Evolutionary conservation across 805 yeast genomes (phyloP).

Genomic region (Pichia deserticola): DNA sequence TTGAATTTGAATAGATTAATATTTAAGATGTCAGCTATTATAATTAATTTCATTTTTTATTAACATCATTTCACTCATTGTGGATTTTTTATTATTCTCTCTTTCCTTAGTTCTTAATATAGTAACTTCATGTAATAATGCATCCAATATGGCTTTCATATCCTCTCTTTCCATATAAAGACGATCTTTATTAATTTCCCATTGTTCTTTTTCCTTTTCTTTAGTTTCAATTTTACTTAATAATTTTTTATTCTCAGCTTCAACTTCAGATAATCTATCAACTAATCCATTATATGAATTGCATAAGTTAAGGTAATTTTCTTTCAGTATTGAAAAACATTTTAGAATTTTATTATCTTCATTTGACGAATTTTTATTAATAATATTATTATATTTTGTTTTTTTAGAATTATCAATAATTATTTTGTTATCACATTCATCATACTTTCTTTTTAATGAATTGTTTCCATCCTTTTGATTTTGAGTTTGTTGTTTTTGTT

Average conservation of each 20-base stretch:
- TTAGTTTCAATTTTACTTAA: slow-evolving; percentile 5
- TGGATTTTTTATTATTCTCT: not conserved
- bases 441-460: not conserved
- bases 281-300: slow-evolving; percentile 17
- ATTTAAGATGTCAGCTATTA: no score
- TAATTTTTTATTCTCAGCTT: slow-evolving; percentile 4
- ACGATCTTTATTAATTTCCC: slow-evolving; percentile 15
- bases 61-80: slow-evolving; percentile 1
- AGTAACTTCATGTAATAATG: slow-evolving; percentile 16
- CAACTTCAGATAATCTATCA: not conserved
- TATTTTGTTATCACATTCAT: no score
- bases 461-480: not conserved
- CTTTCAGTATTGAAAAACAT: slow-evolving; percentile 19
- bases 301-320: slow-evolving; percentile 20
- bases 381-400: not conserved
- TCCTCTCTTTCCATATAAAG: slow-evolving; percentile 19
- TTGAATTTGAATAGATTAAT: no score
- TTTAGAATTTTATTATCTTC: slow-evolving; percentile 15
- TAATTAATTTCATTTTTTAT: not conserved
- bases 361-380: not conserved
- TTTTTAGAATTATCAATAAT: not conserved
- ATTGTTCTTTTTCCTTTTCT: slow-evolving; percentile 13
- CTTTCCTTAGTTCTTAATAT: slow-evolving; percentile 14
- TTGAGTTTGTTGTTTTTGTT: not conserved
- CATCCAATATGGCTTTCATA: slow-evolving; percentile 20